Base-by-base conservation (phyloP, 768 basidiomycete species). In the Boletales sp. region DNA sequence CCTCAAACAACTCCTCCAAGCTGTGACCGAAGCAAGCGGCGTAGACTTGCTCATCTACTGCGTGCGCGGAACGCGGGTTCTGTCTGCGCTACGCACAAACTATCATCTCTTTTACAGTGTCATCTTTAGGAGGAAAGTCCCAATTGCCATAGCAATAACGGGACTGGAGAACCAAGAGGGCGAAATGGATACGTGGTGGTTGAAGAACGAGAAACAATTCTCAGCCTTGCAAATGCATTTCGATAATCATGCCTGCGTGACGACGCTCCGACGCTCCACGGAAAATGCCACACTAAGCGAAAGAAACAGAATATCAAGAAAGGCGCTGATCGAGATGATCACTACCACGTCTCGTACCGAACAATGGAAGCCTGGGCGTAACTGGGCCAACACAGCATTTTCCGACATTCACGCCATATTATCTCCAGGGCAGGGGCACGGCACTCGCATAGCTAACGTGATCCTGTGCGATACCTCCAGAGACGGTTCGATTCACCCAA, bases 51-150 rank as follows among this genome's bases (percentile, higher is more conserved):
- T 63, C 42, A 9, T 65, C 39, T 69, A 62, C 48, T 71, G 68
- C 46, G 54, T 71, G 36, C 61, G 66, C 13, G 63, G 53, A 10
- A 50, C 59, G 4, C 48, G 61, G 7, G 51, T 56, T 31, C 50
- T 48, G 10, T 53, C 53, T 18, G 60, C 57, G 40, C 11, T 61
- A 11, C 60, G 62, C 47, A 37, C 48, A 13, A 76, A 74, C 52
- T 76, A 72, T 65, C 56, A 59, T 39, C 48, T 74, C 19, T 74
- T 74, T 46, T 60, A 68, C 43, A 63, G 72, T 11, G 64, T 70
- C 15, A 67, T 76, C n/a, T 74, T 72, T 47, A 62, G 59, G 32
- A 54, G 58, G 40, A 54, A 63, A 37, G 74, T 76, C 17, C 75
- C 75, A 5, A 67, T 71, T 18, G 59, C 69, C 3, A 47, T 76